Percentiles rank a stretch among this genome's conserved stretches.
Evolutionary conservation across 345 rosid species (phyloP).

Genomic region (Eucalyptus sp.): DNA sequence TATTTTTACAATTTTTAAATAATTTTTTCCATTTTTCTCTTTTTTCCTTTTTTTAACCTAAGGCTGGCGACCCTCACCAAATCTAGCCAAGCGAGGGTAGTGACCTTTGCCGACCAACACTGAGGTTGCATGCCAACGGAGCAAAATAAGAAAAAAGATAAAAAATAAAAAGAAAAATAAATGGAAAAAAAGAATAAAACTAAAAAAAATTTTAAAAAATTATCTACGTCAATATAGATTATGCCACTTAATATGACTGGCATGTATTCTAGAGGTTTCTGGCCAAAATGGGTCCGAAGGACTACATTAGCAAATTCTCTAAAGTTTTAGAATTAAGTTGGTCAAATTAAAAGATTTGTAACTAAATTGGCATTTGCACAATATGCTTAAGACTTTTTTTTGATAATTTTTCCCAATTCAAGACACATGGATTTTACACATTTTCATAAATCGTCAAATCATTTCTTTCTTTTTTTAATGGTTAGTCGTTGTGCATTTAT

Average conservation of each 20-base stretch:
- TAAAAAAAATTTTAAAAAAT: neutral
- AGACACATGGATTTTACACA: neutral
- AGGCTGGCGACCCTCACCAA: neutral
- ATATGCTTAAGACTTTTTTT: neutral
- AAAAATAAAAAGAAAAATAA: neutral
- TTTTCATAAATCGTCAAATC: neutral
- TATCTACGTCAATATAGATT: rapidly evolving
- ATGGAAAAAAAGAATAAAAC: neutral
- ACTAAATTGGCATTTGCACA: neutral
- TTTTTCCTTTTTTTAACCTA: too few relatives aligned
- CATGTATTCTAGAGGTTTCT: neutral
- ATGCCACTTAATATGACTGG: neutral
- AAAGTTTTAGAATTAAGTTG: neutral
- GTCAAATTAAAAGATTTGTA: rapidly evolving
- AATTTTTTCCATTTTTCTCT: too few relatives aligned
- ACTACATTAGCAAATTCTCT: neutral
- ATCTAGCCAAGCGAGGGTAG: rapidly evolving
- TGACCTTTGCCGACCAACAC: rapidly evolving
- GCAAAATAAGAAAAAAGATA: neutral
- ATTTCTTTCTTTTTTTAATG: neutral
- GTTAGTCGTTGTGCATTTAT: neutral
- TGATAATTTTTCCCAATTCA: neutral
- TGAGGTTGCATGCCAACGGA: rapidly evolving
- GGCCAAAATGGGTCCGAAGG: neutral
- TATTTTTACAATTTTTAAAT: too few relatives aligned